These are phyloP conservation scores for Metarhizium brunneum DNA, from an alignment of 2,329 filamentous ascomycete species.

Conservation along the genomic window DNA sequence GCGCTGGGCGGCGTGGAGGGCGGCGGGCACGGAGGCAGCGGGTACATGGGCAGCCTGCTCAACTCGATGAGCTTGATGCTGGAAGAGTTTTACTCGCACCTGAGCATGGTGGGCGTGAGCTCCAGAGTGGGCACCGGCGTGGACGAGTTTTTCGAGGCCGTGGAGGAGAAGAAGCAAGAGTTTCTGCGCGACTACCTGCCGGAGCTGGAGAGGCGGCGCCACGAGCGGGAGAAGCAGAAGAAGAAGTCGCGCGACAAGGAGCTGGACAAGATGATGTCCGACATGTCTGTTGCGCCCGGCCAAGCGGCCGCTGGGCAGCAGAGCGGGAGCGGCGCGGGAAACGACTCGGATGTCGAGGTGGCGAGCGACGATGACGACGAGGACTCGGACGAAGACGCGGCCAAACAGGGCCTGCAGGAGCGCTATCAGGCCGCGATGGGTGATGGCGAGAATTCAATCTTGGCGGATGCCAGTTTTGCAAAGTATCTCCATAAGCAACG, in stretches of 20 bases:
- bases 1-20: slow-evolving; percentile 66
- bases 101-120: slow-evolving; percentile 88
- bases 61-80: slow-evolving; percentile 98
- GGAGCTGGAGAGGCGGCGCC: slow-evolving; percentile 71
- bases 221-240: slow-evolving; percentile 69
- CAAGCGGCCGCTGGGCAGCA: slow-evolving; percentile 20
- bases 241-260: slow-evolving; percentile 66
- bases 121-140: slow-evolving; percentile 88
- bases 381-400: slow-evolving; percentile 48
- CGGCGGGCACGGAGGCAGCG: slow-evolving; percentile 62
- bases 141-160: slow-evolving; percentile 86
- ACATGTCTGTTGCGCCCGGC: slow-evolving; percentile 52
- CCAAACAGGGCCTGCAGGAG: slow-evolving; percentile 58
- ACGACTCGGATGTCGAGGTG: slow-evolving; percentile 40
- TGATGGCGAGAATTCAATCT: slow-evolving; percentile 42
- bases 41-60: slow-evolving; percentile 91
- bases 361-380: slow-evolving; percentile 48
- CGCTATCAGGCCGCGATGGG: slow-evolving; percentile 70
- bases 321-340: slow-evolving; percentile 32
- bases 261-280: slow-evolving; percentile 86
- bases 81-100: slow-evolving; percentile 92
- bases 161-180: slow-evolving; percentile 77
- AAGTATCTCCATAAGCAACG: slow-evolving; percentile 46
- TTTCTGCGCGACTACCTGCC: slow-evolving; percentile 88
- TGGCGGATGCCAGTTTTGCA: slow-evolving; percentile 51